Base-by-base conservation (phyloP, 176 grass and related monocot species). In the Carex pumila region DNA sequence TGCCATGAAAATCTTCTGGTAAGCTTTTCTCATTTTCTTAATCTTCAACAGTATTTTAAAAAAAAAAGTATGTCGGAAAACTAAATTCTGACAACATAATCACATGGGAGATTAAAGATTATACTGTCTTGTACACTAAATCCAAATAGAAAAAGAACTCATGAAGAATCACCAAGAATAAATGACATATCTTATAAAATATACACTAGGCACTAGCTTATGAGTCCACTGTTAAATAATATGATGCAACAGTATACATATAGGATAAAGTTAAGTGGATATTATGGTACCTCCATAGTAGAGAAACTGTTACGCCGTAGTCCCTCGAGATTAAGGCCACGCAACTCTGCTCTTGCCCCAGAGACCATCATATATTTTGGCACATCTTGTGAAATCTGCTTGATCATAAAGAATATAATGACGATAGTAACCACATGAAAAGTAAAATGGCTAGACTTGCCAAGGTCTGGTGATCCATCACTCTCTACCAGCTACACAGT, bases 291-390 rank as follows among this genome's bases (percentile, higher is more conserved):
- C 95, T 98, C 91, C 82, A 83, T 63, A 56, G 83, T 61, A 70
- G 91, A 84, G 64, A 98, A 93, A 83, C 86, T 83, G 41, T 93
- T 89, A 84, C 92, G 88, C 50, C 75, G 88, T 25, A 98, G 92
- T 84, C 95, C 92, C 87, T 95, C 92, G 32, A 95, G 58, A 89
- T 98, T 98, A 71, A 98, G 87, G 74, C 89, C 91, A 83, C 86
- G 89, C 75, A 98, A 91, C 63, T 95, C 92, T 60, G 95, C 92
- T 88, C 92, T 93, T 83, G 91, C 88, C 79, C 92, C 89, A 53
- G 91, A 87, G 81, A 91, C 88, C 92, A 95, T 95, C 54, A 83
- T 93, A 84, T 95, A 98, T 72, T 89, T 95, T 86, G 95, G 95
- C 72, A 95, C 91, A 86, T 98, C 95, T 89, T 95, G 95, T 72